phyloP scores from a whole-genome alignment of 495 filamentous ascomycete genomes.

The Penicillium egyptiacum region DNA sequence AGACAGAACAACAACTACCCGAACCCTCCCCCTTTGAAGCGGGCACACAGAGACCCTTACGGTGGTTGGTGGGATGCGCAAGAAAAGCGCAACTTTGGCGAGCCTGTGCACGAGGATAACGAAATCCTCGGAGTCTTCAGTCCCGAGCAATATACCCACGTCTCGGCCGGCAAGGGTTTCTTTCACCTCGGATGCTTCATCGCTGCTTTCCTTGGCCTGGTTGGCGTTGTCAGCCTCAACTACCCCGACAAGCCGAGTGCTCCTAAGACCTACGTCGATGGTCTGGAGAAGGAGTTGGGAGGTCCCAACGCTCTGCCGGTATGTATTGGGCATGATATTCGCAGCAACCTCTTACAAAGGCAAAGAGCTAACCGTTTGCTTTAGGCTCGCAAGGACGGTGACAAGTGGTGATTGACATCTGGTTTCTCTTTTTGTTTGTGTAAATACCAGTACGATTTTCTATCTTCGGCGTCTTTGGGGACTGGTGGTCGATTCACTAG shows the following conservation, averaged over 20 bases:
- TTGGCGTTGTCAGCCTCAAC: conserved; percentile 63
- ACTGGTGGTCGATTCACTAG: conserved; percentile 27
- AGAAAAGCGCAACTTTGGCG: conserved; percentile 92
- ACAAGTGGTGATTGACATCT: conserved; percentile 40
- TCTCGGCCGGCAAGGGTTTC: conserved; percentile 66
- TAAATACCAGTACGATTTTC: conserved; percentile 47
- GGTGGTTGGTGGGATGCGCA: conserved; percentile 98
- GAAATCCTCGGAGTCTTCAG: conserved; percentile 92
- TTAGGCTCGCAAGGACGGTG: conserved; percentile 46
- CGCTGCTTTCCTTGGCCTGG: conserved; percentile 64
- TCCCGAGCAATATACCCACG: conserved; percentile 85
- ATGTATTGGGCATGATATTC: conserved; percentile 18
- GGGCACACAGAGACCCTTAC: conserved; percentile 87
- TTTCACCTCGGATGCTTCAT: conserved; percentile 76
- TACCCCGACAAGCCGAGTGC: conserved; percentile 86
- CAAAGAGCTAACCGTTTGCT: conserved; percentile 10
- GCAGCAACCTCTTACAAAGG: background rate
- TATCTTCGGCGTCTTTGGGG: conserved; percentile 37
- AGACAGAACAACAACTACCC: conserved; percentile 86
- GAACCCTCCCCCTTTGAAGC: conserved; percentile 81
- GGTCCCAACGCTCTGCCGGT: conserved; percentile 55
- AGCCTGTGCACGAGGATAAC: conserved; percentile 95
- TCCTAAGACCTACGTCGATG: conserved; percentile 78
- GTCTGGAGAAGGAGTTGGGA: conserved; percentile 83
- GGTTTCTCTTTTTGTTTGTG: conserved; percentile 31